Conservation (phyloP, 805 yeast genomes). For the Teunomyces gatunensis region DNA sequence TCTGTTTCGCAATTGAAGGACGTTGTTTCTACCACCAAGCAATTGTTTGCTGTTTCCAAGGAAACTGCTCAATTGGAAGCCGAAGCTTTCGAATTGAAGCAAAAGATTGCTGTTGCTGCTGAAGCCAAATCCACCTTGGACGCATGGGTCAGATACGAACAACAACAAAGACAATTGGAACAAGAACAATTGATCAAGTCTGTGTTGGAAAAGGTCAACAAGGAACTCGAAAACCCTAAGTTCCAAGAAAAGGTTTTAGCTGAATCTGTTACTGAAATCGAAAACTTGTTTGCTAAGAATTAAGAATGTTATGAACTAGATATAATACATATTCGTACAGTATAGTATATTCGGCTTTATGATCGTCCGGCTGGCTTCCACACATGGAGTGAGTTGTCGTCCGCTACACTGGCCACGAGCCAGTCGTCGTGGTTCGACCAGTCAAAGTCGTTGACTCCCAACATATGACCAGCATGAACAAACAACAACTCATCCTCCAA, state of each 20-base stretch:
- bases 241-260: conserved; percentile 90
- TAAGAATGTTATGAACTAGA: conserved; percentile 13
- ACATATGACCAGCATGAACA: conserved; percentile 81
- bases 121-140: conserved; percentile 96
- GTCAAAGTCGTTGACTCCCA: conserved; percentile 78
- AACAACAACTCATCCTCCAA: conserved; percentile 42
- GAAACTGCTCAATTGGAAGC: conserved; percentile 97
- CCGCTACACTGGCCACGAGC: conserved; percentile 74
- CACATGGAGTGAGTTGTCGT: conserved; percentile 82
- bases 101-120: conserved; percentile 76
- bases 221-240: conserved; percentile 79
- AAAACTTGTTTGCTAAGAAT: conserved; percentile 67
- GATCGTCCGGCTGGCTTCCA: conserved; percentile 62
- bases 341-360: neutral
- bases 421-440: conserved; percentile 77
- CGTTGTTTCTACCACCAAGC: conserved; percentile 88
- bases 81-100: conserved; percentile 88
- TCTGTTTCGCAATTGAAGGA: conserved; percentile 86
- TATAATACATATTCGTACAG: conserved; percentile 4
- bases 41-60: conserved; percentile 89
- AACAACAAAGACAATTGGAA: conserved; percentile 92
- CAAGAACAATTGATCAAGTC: conserved; percentile 86
- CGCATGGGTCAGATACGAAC: conserved; percentile 98
- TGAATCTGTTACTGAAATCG: conserved; percentile 91
- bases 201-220: conserved; percentile 84